These are phyloP conservation scores for Coemansia sp. DNA, from an alignment of 192 early-diverging fungal genomes.

Conservation along the genomic window DNA sequence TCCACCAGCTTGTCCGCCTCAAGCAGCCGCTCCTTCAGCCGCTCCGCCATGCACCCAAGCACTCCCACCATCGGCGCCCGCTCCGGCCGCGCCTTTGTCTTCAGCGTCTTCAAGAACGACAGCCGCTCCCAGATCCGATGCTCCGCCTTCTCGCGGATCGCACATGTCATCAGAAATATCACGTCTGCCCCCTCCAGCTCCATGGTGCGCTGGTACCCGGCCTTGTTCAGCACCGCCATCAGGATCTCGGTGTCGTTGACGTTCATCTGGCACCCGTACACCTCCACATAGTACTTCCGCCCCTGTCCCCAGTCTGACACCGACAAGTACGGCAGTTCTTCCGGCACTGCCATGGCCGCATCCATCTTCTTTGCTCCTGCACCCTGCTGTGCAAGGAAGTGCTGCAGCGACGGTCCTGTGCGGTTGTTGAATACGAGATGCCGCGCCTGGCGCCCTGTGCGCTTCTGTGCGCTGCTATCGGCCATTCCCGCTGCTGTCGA, in stretches of 20 bases:
- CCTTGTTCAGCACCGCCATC: slow-evolving; percentile 67
- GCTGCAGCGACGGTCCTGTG: slow-evolving; percentile 51
- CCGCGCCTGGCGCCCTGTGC: slow-evolving; percentile 2
- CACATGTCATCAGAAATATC: slow-evolving; percentile 75
- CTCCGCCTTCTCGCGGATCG: slow-evolving; percentile 78
- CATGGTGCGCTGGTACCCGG: slow-evolving; percentile 65
- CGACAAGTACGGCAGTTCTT: slow-evolving; percentile 44
- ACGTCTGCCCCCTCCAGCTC: slow-evolving; percentile 61
- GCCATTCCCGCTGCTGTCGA: background rate
- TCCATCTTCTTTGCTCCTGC: background rate
- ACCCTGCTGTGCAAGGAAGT: slow-evolving; percentile 53
- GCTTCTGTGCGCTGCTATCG: background rate
- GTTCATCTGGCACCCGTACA: slow-evolving; percentile 84
- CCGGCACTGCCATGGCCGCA: slow-evolving; percentile 17
- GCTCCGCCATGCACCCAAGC: slow-evolving; percentile 78
- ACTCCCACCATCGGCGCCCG: slow-evolving; percentile 72
- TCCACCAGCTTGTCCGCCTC: slow-evolving; percentile 71
- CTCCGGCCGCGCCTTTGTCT: slow-evolving; percentile 55
- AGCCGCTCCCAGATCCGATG: slow-evolving; percentile 70
- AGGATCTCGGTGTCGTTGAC: slow-evolving; percentile 79
- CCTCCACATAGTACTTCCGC: slow-evolving; percentile 71
- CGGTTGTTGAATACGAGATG: slow-evolving; percentile 52
- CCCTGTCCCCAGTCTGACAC: slow-evolving; percentile 59
- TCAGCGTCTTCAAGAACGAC: slow-evolving; percentile 58
- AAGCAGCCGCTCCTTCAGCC: slow-evolving; percentile 68